phyloP scores from a whole-genome alignment of 805 yeast species.

The Pichia exigua region DNA sequence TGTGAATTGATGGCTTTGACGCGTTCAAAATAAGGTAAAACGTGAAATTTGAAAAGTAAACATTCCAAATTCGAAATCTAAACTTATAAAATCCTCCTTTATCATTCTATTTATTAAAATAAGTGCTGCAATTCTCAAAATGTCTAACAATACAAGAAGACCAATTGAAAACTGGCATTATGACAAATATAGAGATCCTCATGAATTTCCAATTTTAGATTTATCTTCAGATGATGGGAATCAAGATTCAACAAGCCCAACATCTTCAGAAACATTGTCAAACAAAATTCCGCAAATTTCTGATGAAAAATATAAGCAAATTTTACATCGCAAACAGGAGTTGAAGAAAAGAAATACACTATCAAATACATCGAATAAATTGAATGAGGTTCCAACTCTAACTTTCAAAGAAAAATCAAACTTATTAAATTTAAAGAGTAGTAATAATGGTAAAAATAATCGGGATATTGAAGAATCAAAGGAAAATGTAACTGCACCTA shows the following conservation, averaged over 20 bases:
- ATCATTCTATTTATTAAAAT: not conserved
- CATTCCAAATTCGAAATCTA: not conserved
- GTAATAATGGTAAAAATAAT: not conserved
- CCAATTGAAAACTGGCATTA: conserved; percentile 10
- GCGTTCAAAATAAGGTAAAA: not conserved
- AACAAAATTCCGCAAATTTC: conserved; percentile 4
- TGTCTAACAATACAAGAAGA: not conserved
- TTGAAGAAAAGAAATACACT: not conserved
- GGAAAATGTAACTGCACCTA: not conserved
- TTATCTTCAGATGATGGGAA: conserved; percentile 4
- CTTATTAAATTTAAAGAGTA: not conserved
- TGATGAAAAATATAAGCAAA: conserved; percentile 2
- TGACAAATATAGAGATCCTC: conserved; percentile 8
- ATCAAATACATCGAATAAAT: not conserved
- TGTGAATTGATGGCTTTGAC: not conserved
- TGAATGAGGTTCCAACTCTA: not conserved
- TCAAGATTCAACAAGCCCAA: not conserved
- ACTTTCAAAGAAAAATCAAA: not conserved
- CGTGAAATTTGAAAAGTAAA: not conserved
- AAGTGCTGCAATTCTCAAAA: not conserved
- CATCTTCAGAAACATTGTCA: conserved; percentile 2
- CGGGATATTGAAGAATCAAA: not conserved
- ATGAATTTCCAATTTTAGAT: conserved; percentile 9
- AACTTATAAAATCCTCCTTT: not conserved
- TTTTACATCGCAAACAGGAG: not conserved